These are phyloP conservation scores for Manihot esculenta DNA, from an alignment of 441 rosid genomes.

Conservation along the genomic window DNA sequence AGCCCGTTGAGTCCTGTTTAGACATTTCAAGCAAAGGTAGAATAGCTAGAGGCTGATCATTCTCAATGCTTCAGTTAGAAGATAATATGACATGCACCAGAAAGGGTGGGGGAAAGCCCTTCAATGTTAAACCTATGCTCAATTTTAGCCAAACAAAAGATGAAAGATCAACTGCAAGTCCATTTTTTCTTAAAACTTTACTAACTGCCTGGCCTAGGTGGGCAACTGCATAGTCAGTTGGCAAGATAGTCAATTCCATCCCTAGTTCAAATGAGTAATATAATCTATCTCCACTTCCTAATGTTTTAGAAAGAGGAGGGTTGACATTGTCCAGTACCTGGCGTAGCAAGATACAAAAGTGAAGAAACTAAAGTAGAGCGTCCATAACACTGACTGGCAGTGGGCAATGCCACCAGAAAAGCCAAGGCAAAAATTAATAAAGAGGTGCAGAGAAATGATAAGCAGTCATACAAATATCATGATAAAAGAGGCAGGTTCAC, in stretches of 20 bases:
- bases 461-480: background rate
- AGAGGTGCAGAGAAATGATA: background rate
- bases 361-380: too few relatives aligned
- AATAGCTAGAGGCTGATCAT: background rate
- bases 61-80: background rate
- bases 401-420: background rate
- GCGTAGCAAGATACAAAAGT: background rate
- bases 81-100: background rate
- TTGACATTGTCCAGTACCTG: constrained; percentile 4
- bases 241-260: background rate
- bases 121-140: background rate
- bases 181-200: background rate
- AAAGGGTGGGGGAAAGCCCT: background rate
- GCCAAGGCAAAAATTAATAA: background rate
- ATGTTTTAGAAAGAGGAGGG: background rate
- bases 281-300: background rate
- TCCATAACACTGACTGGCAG: background rate
- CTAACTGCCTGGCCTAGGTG: background rate
- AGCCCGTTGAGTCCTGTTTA: background rate
- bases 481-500: background rate
- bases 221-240: background rate
- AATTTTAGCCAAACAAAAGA: background rate
- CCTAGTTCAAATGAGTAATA: background rate
- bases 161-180: too few relatives aligned
- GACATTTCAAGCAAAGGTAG: background rate